A percentile compares a stretch with the other conserved stretches of the same genome.
Evolutionary conservation across 225 moss, liverwort and hornwort genomes (phyloP).

Genomic region (Physcomitrium patens): DNA sequence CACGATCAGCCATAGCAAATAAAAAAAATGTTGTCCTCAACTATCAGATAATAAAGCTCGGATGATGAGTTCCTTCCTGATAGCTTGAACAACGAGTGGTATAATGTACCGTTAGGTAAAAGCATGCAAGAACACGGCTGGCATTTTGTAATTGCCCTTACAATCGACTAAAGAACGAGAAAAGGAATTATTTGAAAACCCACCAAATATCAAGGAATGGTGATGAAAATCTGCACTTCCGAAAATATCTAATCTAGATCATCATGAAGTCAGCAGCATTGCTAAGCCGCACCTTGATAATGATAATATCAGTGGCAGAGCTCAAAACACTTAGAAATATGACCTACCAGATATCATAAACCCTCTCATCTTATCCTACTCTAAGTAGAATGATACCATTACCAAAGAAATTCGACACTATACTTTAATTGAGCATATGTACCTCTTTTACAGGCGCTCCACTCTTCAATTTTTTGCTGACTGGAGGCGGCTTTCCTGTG

Average conservation of each 20-base stretch:
- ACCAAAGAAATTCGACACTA: neutral
- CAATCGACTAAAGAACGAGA: neutral
- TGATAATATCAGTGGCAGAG: conserved; percentile 16
- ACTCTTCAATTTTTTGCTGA: conserved; percentile 62
- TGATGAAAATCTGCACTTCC: conserved; percentile 17
- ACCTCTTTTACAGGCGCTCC: conserved; percentile 61
- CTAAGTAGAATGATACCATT: conserved; percentile 2
- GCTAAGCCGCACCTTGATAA: neutral
- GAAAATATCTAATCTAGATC: neutral
- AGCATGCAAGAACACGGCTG: no score
- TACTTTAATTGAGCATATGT: conserved; percentile 25
- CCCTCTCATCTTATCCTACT: conserved; percentile 5
- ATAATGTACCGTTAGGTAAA: neutral
- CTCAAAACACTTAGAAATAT: neutral
- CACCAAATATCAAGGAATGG: neutral
- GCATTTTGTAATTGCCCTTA: neutral
- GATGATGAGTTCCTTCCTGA: neutral
- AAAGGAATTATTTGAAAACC: conserved; percentile 2
- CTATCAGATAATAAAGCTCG: conserved; percentile 15
- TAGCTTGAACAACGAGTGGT: neutral
- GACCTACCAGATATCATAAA: conserved; percentile 7
- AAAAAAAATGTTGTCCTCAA: neutral
- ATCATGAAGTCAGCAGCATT: neutral
- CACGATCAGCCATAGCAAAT: conserved; percentile 23
- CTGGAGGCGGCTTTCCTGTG: conserved; percentile 53